These are phyloP conservation scores for Raffaelea arxii DNA, from an alignment of 2,329 filamentous ascomycete species.

Conservation along the genomic window DNA sequence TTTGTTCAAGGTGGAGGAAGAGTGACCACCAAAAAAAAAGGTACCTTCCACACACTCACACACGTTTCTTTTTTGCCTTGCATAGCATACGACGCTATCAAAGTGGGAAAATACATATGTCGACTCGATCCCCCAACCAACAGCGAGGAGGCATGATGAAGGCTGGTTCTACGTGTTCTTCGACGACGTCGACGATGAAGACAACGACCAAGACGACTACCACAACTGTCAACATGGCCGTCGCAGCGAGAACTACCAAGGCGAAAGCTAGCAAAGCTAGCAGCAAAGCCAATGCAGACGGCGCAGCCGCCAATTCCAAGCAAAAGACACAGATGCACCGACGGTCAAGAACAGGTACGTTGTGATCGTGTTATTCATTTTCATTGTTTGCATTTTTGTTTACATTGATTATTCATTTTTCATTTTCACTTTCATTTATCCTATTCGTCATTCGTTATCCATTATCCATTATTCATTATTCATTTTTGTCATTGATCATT, in stretches of 20 bases:
- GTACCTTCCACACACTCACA: too few species aligned
- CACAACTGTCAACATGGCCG: slow-evolving; percentile 50
- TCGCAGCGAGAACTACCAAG: slow-evolving; percentile 49
- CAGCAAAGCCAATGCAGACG: slow-evolving; percentile 34
- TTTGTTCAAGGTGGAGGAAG: too few species aligned
- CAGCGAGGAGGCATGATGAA: slow-evolving; percentile 35
- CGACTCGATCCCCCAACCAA: slow-evolving; percentile 54
- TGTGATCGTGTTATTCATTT: too few species aligned
- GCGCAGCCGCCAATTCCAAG: slow-evolving; percentile 30
- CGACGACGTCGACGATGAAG: slow-evolving; percentile 4
- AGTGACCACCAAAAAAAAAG: slow-evolving; percentile 15
- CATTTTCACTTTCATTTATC: neutral
- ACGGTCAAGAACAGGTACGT: slow-evolving; percentile 84
- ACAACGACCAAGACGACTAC: slow-evolving; percentile 19
- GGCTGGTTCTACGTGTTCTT: slow-evolving; percentile 13
- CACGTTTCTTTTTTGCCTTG: slow-evolving; percentile 12
- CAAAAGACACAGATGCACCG: slow-evolving; percentile 81
- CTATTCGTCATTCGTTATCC: too few species aligned
- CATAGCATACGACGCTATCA: slow-evolving; percentile 13
- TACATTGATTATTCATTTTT: slow-evolving; percentile 10
- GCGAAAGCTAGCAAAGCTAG: slow-evolving; percentile 43
- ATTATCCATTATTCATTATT: too few species aligned
- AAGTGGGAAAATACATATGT: slow-evolving; percentile 48
- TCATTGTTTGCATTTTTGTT: slow-evolving; percentile 15
- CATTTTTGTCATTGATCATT: slow-evolving; percentile 2